Evolutionary conservation across 2,329 filamentous ascomycete genomes (phyloP).

Genomic region (Fusarium succisae): DNA sequence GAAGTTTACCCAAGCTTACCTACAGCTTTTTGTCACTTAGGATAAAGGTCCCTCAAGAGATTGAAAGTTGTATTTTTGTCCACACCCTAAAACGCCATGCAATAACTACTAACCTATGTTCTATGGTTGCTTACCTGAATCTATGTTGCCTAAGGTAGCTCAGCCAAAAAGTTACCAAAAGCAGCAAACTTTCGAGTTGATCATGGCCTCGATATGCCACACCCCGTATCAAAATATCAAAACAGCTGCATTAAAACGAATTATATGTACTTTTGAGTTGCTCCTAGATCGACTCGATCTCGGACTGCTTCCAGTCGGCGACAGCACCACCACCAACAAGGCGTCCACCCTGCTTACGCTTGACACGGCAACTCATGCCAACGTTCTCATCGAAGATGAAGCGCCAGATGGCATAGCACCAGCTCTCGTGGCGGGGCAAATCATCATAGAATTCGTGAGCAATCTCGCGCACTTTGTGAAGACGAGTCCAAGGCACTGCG

Average conservation of each 20-base stretch:
- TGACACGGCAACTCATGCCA: constrained; percentile 90
- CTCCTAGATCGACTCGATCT: constrained; percentile 68
- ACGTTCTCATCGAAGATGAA: constrained; percentile 93
- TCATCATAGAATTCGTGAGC: constrained; percentile 93
- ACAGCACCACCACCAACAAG: constrained; percentile 61
- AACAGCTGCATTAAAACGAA: constrained; percentile 2
- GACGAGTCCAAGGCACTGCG: constrained; percentile 90
- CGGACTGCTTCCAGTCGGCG: constrained; percentile 70
- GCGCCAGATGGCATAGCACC: constrained; percentile 93
- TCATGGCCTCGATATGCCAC: not conserved
- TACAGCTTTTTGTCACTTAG: no score
- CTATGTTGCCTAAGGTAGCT: not conserved
- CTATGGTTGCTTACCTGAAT: not conserved
- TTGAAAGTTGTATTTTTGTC: not conserved
- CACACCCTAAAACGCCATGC: constrained; percentile 28
- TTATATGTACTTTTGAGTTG: not conserved
- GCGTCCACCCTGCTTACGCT: constrained; percentile 81
- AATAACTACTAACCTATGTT: no score
- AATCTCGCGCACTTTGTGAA: constrained; percentile 79
- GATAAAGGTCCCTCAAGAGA: not conserved
- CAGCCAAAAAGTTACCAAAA: not conserved
- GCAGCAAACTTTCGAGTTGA: not conserved
- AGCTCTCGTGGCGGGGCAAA: constrained; percentile 87
- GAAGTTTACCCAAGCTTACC: no score
- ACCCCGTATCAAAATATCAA: not conserved